Evolutionary conservation across 345 rosid genomes (phyloP).

Genomic region (Euphorbia peplus): DNA sequence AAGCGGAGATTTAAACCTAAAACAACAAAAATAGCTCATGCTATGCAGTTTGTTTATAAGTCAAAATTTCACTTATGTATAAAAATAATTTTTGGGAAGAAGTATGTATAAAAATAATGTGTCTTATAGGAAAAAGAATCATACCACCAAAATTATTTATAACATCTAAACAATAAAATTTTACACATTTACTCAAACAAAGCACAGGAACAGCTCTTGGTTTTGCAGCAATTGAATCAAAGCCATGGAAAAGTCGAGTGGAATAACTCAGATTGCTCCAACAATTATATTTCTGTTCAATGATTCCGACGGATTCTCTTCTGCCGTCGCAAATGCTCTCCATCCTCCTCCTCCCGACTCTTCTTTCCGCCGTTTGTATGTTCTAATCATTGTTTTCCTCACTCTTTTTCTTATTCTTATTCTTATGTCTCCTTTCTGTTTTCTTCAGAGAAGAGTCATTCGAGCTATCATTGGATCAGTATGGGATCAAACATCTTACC

Average conservation of each 20-base stretch:
- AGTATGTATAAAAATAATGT: too few relatives aligned
- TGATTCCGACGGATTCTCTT: conserved; percentile 49
- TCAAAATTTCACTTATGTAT: too few relatives aligned
- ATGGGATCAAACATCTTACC: conserved; percentile 39
- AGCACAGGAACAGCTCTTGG: not conserved
- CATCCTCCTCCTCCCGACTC: conserved; percentile 44
- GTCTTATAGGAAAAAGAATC: too few relatives aligned
- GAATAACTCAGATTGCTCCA: conserved; percentile 52
- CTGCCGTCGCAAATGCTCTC: conserved; percentile 45
- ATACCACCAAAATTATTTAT: too few relatives aligned
- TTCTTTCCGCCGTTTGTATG: conserved; percentile 47
- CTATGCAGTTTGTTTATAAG: too few relatives aligned
- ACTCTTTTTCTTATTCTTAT: not conserved
- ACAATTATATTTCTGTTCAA: conserved; percentile 47
- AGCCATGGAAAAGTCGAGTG: not conserved
- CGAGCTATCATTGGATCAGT: conserved; percentile 48
- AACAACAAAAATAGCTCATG: too few relatives aligned
- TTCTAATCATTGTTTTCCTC: conserved; percentile 10
- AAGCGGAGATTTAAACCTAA: too few relatives aligned
- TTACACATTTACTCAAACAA: too few relatives aligned
- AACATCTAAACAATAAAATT: too few relatives aligned
- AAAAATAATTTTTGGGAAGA: too few relatives aligned
- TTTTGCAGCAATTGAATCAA: not conserved
- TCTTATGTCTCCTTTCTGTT: not conserved
- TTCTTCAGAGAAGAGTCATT: conserved; percentile 53